phyloP scores from a whole-genome alignment of 2,329 filamentous ascomycete species.

The Fusarium solani-melongenae region DNA sequence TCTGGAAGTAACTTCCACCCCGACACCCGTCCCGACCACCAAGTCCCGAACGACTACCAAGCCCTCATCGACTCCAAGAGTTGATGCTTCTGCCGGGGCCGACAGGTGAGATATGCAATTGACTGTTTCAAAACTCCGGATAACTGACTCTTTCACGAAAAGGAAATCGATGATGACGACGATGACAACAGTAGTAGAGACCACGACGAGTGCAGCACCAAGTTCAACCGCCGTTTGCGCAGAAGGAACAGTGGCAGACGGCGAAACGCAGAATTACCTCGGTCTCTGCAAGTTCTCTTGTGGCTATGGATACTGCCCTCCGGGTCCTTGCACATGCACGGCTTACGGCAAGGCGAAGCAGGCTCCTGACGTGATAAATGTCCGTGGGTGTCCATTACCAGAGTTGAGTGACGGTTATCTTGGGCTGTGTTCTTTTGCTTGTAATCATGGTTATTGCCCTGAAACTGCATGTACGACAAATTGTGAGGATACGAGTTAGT shows the following conservation, averaged over 20 bases:
- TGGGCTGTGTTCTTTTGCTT: slow-evolving; percentile 15
- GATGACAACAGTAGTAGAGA: not conserved
- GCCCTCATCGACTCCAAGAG: not conserved
- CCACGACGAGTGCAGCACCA: not conserved
- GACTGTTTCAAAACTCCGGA: not conserved
- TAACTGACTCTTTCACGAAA: not conserved
- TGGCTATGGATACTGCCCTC: slow-evolving; percentile 23
- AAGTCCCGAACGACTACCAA: not conserved
- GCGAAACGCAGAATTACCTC: slow-evolving; percentile 19
- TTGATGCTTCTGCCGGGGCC: not conserved
- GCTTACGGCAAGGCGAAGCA: not conserved
- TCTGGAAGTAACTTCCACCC: not conserved
- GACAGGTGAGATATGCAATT: not conserved
- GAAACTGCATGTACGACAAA: not conserved
- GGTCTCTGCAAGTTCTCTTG: slow-evolving; percentile 25
- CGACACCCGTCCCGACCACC: not conserved
- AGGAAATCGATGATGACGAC: not conserved
- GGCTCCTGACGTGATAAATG: not conserved
- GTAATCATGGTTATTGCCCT: slow-evolving; percentile 21
- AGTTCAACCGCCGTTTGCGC: slow-evolving; percentile 10
- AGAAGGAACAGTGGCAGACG: slow-evolving; percentile 12
- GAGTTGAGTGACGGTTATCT: slow-evolving; percentile 5
- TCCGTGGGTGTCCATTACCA: slow-evolving; percentile 5
- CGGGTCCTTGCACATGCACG: slow-evolving; percentile 12
- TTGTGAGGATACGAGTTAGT: not conserved